Base-by-base conservation (phyloP, 164 flowering plant genomes). In the Magnolia sinica region DNA sequence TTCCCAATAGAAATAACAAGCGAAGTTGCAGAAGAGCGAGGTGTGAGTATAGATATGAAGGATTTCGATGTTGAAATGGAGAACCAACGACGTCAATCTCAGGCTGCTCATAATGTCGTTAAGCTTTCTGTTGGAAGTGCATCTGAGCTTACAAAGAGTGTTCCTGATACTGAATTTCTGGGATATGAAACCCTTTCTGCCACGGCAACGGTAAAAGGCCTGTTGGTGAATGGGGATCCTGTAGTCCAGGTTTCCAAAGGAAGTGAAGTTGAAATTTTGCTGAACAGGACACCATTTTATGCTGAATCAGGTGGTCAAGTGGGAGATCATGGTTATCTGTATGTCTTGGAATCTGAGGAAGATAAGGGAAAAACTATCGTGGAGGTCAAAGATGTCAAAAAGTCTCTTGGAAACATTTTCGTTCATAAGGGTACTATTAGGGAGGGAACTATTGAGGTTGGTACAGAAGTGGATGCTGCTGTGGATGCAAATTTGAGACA, bases 271-370 rank as follows among this genome's bases (percentile, higher is more conserved):
- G 99, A 93, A 78, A 81, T 96, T 78, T 77, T 95, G 77, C 89
- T 92, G 52, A 82, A 92, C 73, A 85, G 85, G 77, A 93, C 99
- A 70, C 97, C 98, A 19, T 93, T 96, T 79, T 93, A 93, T 89
- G 99, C 98, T 74, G 97, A 96, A 86, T 92, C 98, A 20, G 99
- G 99, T 78, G 98, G 99, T 76, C 98, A 93, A 84, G 88, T 95
- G 71, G 98, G 91, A 76, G 99, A 93, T 75, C 79, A 87, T 74
- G 99, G 99, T 29, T 84, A 86, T 82, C 80, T 95, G 0, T 91
- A 85, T 83, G 86, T 87, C 31, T 64, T 72, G 9, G 88, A 78
- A 18, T 80, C 85, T 75, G 87, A 79, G 69, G 76, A 78, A 75
- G 79, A 77, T 75, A 76, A 73, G 67, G 67, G 65, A 51, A 87